Conservation (phyloP, 805 yeast genomes). For the Candida pini region DNA sequence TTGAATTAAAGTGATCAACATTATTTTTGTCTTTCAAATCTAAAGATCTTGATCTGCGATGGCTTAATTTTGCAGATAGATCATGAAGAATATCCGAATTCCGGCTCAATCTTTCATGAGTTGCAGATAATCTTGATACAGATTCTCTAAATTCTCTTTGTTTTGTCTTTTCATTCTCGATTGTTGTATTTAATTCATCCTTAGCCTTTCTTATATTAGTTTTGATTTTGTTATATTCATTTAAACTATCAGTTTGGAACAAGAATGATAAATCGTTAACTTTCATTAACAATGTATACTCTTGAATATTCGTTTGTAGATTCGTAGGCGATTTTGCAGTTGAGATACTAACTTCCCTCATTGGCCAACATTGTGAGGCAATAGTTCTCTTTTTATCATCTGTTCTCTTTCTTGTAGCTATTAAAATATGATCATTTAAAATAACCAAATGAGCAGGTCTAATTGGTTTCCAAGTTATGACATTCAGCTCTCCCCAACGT, state of each 20-base stretch:
- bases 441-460: slow-evolving; percentile 72
- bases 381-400: slow-evolving; percentile 33
- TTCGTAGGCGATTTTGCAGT: slow-evolving; percentile 25
- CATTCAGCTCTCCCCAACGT: slow-evolving; percentile 81
- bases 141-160: slow-evolving; percentile 41
- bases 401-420: slow-evolving; percentile 59
- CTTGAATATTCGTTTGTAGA: slow-evolving; percentile 8
- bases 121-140: slow-evolving; percentile 33
- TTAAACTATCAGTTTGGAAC: slow-evolving; percentile 55
- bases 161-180: slow-evolving; percentile 42
- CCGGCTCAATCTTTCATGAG: slow-evolving; percentile 19
- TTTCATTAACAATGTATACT: slow-evolving; percentile 15
- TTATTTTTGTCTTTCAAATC: slow-evolving; percentile 30
- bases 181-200: slow-evolving; percentile 52
- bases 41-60: slow-evolving; percentile 49
- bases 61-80: slow-evolving; percentile 50
- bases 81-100: slow-evolving; percentile 45
- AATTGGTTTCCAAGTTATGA: slow-evolving; percentile 76
- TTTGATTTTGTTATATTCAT: slow-evolving; percentile 49
- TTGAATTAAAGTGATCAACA: slow-evolving; percentile 21
- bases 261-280: slow-evolving; percentile 35
- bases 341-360: slow-evolving; percentile 49
- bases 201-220: slow-evolving; percentile 56
- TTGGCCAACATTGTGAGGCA: slow-evolving; percentile 77
- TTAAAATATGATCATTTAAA: slow-evolving; percentile 67